Base-by-base conservation (phyloP, 1,139 yeast genomes). In the Yamadazyma aaseri region DNA sequence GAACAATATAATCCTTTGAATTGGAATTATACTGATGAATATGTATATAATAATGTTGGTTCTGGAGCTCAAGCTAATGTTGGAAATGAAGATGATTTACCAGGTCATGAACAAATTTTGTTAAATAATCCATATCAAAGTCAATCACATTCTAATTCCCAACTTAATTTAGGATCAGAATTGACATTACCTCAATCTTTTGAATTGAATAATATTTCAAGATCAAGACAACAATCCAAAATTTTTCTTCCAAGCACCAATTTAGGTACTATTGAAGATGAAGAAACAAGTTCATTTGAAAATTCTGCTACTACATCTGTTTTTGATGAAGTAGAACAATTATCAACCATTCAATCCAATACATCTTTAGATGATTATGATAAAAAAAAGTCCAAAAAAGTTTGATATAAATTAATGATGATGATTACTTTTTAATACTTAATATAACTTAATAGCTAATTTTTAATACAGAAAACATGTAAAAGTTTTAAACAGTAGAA, bases 241-340 rank as follows among this genome's bases (percentile, higher is more conserved):
- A 40, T 50, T 20, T 43, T 39, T 20, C 41, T 56, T 24, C 50
- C 54, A 3, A 35, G 42, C 24, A 35, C 41, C 24, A 36, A 41
- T 26, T 29, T 46, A 21, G 51, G 56, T 6, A 34, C 44, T 5
- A 40, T 39, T 11, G 57, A 53, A 29, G 61, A 52, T 27, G 59
- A 50, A 36, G 65, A 59, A 20, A 54, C 50, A 5, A 66, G 60
- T 22, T 55, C 57, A 17, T 51, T 52, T 38, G 71, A 65, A 34
- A 56, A 61, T 37, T 60, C 66, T 35, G 60, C 65, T 10, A 52
- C 70, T n/a, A 65, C 68, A 11, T 65, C 71, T 25, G 71, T 69
- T 4, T 69, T 69, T 49, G 63, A 52, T 31, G 61, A 52, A 12
- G 60, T 51, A 3, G 40, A 41, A 16, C 49, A 46, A 21, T 39